A percentile compares a stretch with the other conserved stretches of the same genome.
These are phyloP conservation scores for Lecanoromycetidae sp. DNA, from an alignment of 2,329 filamentous ascomycete species.

Conservation along the genomic window DNA sequence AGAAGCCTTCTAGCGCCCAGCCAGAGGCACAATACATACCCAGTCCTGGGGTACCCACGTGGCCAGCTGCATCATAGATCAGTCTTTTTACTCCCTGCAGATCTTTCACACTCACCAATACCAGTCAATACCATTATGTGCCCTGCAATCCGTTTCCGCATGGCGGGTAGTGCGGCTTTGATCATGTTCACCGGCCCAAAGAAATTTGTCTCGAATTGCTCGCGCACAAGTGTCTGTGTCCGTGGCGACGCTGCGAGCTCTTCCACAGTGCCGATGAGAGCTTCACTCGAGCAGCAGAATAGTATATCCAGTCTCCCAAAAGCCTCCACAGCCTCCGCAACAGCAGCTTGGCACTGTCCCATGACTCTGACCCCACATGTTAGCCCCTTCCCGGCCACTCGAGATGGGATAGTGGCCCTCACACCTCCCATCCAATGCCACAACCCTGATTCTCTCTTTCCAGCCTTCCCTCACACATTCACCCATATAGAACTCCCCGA, in stretches of 20 bases:
- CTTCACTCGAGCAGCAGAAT: slow-evolving; percentile 79
- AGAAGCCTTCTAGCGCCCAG: slow-evolving; percentile 92
- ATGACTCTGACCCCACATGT: slow-evolving; percentile 34
- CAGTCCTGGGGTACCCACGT: slow-evolving; percentile 84
- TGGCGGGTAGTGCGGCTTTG: slow-evolving; percentile 68
- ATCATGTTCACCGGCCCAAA: slow-evolving; percentile 95
- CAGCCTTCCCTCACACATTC: slow-evolving; percentile 10
- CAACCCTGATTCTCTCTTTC: slow-evolving; percentile 10
- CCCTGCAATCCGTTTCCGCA: slow-evolving; percentile 68
- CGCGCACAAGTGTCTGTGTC: slow-evolving; percentile 66
- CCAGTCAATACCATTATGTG: slow-evolving; percentile 85
- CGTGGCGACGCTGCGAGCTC: slow-evolving; percentile 64
- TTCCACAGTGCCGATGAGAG: slow-evolving; percentile 80
- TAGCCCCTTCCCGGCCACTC: background rate
- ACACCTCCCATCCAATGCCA: slow-evolving; percentile 19
- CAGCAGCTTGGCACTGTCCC: slow-evolving; percentile 66
- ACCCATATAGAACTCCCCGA: slow-evolving; percentile 2
- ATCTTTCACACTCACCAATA: slow-evolving; percentile 42
- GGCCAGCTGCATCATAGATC: slow-evolving; percentile 45
- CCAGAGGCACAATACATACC: slow-evolving; percentile 84
- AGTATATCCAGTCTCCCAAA: slow-evolving; percentile 86
- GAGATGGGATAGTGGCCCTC: slow-evolving; percentile 3
- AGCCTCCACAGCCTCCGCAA: slow-evolving; percentile 71
- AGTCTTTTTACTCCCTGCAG: background rate
- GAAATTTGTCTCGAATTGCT: slow-evolving; percentile 91